Evolutionary conservation across 2,329 filamentous ascomycete genomes (phyloP).

Genomic region (Penicillium sp.): DNA sequence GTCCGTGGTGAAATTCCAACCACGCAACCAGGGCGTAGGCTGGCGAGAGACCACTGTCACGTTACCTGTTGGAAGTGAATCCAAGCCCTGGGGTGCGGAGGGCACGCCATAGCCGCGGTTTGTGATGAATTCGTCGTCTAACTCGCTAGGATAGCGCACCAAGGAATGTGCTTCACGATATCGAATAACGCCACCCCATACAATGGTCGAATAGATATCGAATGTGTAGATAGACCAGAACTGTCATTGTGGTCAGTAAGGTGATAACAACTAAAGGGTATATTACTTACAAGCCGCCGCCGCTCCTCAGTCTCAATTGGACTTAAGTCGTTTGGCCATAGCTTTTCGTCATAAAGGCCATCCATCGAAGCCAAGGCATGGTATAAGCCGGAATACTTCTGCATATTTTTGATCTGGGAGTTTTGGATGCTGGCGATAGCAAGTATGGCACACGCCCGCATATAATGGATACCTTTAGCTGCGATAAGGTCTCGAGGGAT

Average conservation of each 20-base stretch:
- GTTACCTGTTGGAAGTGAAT: constrained; percentile 4
- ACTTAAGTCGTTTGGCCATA: constrained; percentile 51
- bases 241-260: constrained; percentile 24
- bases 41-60: constrained; percentile 13
- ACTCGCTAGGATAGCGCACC: constrained; percentile 52
- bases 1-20: constrained; percentile 61
- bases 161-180: constrained; percentile 49
- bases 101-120: constrained; percentile 27
- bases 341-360: constrained; percentile 53
- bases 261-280: background rate
- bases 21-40: constrained; percentile 49
- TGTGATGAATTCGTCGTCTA: constrained; percentile 49
- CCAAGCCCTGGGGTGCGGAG: constrained; percentile 13
- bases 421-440: constrained; percentile 55
- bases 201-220: constrained; percentile 55
- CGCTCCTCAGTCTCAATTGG: constrained; percentile 52
- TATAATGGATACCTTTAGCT: constrained; percentile 33
- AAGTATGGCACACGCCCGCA: constrained; percentile 51
- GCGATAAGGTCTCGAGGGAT: constrained; percentile 39
- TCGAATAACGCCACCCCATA: constrained; percentile 52
- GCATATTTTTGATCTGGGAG: constrained; percentile 51
- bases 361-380: constrained; percentile 52
- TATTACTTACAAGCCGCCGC: constrained; percentile 44
- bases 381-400: constrained; percentile 53
- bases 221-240: constrained; percentile 61